These are phyloP conservation scores for Dendryphion nanum DNA, from an alignment of 2,329 filamentous ascomycete species.

Conservation along the genomic window DNA sequence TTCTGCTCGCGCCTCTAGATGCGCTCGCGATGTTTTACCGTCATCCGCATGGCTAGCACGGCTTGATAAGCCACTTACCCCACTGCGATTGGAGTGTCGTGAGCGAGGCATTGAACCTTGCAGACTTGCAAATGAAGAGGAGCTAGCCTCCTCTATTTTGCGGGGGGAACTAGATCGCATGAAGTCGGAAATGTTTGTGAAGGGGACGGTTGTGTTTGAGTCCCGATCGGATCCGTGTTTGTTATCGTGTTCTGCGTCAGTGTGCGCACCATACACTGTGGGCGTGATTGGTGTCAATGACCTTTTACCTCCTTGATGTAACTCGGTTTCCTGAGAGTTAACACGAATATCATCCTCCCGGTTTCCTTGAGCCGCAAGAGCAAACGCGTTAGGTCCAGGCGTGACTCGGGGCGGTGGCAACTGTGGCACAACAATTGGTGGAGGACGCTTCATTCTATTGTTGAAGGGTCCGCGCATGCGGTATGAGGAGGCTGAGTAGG, in stretches of 20 bases:
- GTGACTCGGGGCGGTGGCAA: slow-evolving; percentile 8
- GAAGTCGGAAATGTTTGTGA: slow-evolving; percentile 25
- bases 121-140: too few species aligned
- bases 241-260: neutral
- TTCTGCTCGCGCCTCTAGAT: slow-evolving; percentile 42
- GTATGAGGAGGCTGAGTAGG: too few species aligned
- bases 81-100: slow-evolving; percentile 20
- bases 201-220: slow-evolving; percentile 18
- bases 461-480: too few species aligned
- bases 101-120: slow-evolving; percentile 23
- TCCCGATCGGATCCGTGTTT: slow-evolving; percentile 4
- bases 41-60: slow-evolving; percentile 17
- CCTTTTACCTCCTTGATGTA: too few species aligned
- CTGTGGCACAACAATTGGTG: slow-evolving; percentile 20
- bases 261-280: slow-evolving; percentile 2
- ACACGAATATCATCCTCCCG: too few species aligned
- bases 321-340: too few species aligned
- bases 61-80: slow-evolving; percentile 11
- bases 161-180: slow-evolving; percentile 17
- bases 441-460: slow-evolving; percentile 23
- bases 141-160: too few species aligned
- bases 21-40: slow-evolving; percentile 36
- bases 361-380: too few species aligned
- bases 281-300: slow-evolving; percentile 1
- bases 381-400: slow-evolving; percentile 18